Base-by-base conservation (phyloP, 1,284 basidiomycete species). In the Sanghuangporus weigelae region DNA sequence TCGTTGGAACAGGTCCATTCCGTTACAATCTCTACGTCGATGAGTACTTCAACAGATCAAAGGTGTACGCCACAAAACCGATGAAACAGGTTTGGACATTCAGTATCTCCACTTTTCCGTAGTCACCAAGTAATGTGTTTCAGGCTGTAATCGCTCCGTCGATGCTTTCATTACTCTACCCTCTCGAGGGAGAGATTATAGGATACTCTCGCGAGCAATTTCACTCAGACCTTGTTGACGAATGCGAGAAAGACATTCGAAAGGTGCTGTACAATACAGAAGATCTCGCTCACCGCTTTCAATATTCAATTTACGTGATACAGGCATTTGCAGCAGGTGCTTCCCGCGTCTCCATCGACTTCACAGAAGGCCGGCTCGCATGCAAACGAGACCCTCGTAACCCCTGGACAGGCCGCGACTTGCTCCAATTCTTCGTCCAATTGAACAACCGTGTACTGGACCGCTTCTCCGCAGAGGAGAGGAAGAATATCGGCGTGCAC, bases 401-500 rank as follows among this genome's bases (percentile, higher is more conserved):
- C 60, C 67, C 68, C n/a, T 70, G 69, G 68, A 68, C 69, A 16
- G 63, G 67, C 19, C 63, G 59, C 16, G 54, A 66, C 8, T 48
- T 68, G 44, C 65, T 71, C 11, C 66, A 69, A 19, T 66, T 60
- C 46, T 71, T 71, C 64, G 63, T 71, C 31, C 59, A 68, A 14
- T 60, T 69, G 23, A 68, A 71, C 61, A 69, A 69, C 56, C 64
- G 65, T 10, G 66, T 70, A 11, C 63, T 69, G 26, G 66, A 65
- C 39, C 67, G 68, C 16, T 70, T 69, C 60, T 59, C 67, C 7
- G 54, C 69, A 1, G 68, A 64, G 49, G 64, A 68, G 60, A 63
- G 69, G n/a, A 62, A 59, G 38, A 68, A 70, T 59, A 70, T 70
- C 11, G 69, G 69, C 54, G 60, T 70, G 10, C 68, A 70, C 50